A percentile compares a stretch with the other conserved stretches of the same genome.
phyloP scores from a whole-genome alignment of 1,284 basidiomycete species.

The Inonotus obliquus region DNA sequence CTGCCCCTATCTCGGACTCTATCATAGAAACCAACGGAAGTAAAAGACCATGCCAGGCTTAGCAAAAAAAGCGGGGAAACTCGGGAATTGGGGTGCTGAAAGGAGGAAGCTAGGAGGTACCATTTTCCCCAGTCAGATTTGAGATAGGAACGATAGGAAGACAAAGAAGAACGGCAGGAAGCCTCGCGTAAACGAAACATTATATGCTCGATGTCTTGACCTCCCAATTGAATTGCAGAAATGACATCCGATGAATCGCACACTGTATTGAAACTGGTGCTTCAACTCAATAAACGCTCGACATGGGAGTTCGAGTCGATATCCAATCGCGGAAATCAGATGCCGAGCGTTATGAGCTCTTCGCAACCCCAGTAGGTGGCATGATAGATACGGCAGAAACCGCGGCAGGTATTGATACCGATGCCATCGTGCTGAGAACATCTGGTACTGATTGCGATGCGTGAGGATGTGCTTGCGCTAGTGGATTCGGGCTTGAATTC shows the following conservation, averaged over 20 bases:
- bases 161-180: background rate
- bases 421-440: background rate
- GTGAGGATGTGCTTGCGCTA: background rate
- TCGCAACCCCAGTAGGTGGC: background rate
- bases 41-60: background rate
- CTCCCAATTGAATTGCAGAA: background rate
- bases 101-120: background rate
- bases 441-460: background rate
- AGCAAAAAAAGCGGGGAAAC: background rate
- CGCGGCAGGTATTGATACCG: background rate
- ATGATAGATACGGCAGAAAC: background rate
- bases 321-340: background rate
- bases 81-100: background rate
- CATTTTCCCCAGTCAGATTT: background rate
- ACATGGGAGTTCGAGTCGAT: background rate
- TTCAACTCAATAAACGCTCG: too few species aligned
- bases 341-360: background rate
- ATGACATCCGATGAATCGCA: background rate
- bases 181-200: background rate
- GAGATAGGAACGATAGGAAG: background rate
- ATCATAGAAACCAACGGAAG: background rate
- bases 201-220: background rate
- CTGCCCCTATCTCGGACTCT: background rate
- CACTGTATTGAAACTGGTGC: background rate
- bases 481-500: background rate